These are phyloP conservation scores for Ophiorrhiza pumila DNA, from an alignment of 257 asterid species.

Conservation along the genomic window DNA sequence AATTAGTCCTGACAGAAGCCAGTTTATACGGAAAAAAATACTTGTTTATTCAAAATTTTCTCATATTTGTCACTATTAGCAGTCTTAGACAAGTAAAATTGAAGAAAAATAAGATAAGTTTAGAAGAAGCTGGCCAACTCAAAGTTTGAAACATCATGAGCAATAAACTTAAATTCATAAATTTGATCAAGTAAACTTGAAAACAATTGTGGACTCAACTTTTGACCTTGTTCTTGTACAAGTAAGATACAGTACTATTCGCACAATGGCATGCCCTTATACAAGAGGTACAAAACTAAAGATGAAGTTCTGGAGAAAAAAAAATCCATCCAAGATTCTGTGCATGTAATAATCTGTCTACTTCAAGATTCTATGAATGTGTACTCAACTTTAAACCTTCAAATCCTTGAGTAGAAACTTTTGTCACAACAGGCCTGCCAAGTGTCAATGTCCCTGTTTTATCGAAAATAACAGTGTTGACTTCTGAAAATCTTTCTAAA, in stretches of 20 bases:
- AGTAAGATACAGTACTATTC: neutral
- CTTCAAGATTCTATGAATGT: neutral
- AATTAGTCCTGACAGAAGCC: neutral
- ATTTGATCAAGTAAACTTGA: neutral
- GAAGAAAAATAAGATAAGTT: neutral
- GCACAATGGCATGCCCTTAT: no score
- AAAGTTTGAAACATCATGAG: neutral
- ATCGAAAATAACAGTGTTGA: constrained; percentile 82
- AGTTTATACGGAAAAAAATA: neutral
- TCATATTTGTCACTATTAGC: neutral
- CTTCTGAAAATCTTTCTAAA: constrained; percentile 79
- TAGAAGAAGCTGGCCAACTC: neutral
- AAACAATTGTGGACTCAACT: constrained; percentile 42
- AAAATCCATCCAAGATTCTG: neutral
- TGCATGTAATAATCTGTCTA: neutral
- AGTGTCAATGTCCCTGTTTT: constrained; percentile 94
- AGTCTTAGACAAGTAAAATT: neutral
- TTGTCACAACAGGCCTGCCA: constrained; percentile 89
- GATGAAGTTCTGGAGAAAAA: neutral
- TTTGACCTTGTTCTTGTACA: constrained; percentile 34
- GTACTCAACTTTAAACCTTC: constrained; percentile 57
- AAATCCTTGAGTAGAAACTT: constrained; percentile 47
- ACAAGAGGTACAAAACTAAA: neutral
- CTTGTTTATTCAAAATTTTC: neutral
- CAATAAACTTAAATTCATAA: neutral